Evolutionary conservation across 306 rosid species (phyloP).

Genomic region (Quercus gilva): DNA sequence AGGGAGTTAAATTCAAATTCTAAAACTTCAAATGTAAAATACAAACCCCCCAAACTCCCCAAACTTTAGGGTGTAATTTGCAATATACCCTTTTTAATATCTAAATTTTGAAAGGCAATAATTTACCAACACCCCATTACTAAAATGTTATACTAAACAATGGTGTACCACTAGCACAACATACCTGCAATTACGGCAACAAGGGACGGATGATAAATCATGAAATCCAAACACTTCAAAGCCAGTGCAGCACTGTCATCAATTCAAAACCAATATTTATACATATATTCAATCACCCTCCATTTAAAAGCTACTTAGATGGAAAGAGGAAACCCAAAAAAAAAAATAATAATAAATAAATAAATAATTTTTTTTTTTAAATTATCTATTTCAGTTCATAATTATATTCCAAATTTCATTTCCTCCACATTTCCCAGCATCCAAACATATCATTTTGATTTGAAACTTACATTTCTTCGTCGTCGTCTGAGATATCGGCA

Average conservation of each 20-base stretch:
- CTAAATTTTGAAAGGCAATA: not conserved
- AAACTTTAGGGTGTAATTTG: too few relatives aligned
- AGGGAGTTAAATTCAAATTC: too few relatives aligned
- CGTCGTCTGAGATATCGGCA: conserved; percentile 49
- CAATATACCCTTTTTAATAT: accelerated
- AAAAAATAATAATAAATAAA: too few relatives aligned
- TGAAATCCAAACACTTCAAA: conserved; percentile 82
- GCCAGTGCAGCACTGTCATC: conserved; percentile 60
- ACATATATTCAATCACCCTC: not conserved
- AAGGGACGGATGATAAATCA: conserved; percentile 68
- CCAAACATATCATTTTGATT: not conserved
- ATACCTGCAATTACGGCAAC: conserved; percentile 50
- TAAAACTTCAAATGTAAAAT: not conserved
- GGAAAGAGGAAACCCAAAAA: not conserved
- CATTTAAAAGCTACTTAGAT: not conserved
- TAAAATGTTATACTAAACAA: not conserved
- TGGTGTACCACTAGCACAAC: not conserved
- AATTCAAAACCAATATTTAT: conserved; percentile 1
- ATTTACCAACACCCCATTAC: not conserved
- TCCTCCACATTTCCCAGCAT: not conserved
- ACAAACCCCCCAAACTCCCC: accelerated
- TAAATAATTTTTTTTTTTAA: not conserved
- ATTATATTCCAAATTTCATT: too few relatives aligned
- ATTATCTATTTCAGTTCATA: not conserved
- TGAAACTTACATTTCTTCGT: conserved; percentile 61